Evolutionary conservation across 1,284 basidiomycete species (phyloP).

Genomic region (Heterobasidion irregulare): DNA sequence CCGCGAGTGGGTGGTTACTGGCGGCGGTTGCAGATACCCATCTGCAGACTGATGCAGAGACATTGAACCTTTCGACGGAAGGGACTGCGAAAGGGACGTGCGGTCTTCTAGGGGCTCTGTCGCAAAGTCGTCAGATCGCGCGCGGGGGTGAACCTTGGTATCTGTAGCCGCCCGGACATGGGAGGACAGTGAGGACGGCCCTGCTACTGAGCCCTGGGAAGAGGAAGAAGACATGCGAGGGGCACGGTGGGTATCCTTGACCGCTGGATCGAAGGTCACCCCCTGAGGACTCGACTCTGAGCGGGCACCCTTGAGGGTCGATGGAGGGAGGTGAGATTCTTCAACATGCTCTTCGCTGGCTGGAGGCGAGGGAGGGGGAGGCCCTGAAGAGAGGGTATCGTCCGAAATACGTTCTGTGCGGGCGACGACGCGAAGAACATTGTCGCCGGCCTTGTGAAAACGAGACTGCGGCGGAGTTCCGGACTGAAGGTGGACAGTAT

Average conservation of each 20-base stretch:
- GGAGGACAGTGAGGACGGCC: constrained; percentile 5
- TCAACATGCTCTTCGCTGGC: constrained; percentile 40
- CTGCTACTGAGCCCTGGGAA: background rate
- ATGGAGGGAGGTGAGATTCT: background rate
- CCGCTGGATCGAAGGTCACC: background rate
- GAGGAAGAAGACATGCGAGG: constrained; percentile 4
- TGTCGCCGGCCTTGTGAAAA: constrained; percentile 27
- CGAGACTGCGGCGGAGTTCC: constrained; percentile 29
- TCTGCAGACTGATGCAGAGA: constrained; percentile 32
- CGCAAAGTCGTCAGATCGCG: constrained; percentile 4
- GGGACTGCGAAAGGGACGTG: constrained; percentile 12
- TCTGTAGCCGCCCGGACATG: constrained; percentile 11
- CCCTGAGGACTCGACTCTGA: background rate
- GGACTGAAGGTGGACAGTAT: constrained; percentile 33
- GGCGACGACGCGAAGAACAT: constrained; percentile 26
- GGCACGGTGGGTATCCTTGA: background rate
- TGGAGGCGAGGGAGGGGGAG: constrained; percentile 60
- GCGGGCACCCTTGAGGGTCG: background rate
- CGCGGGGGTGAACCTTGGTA: constrained; percentile 7
- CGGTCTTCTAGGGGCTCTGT: background rate
- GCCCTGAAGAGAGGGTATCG: constrained; percentile 29
- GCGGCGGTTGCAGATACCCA: constrained; percentile 45
- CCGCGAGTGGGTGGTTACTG: constrained; percentile 24
- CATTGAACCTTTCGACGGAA: constrained; percentile 2
- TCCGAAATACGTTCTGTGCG: constrained; percentile 13